Conservation (phyloP, 345 rosid species). For the Arabidopsis arenosa region DNA sequence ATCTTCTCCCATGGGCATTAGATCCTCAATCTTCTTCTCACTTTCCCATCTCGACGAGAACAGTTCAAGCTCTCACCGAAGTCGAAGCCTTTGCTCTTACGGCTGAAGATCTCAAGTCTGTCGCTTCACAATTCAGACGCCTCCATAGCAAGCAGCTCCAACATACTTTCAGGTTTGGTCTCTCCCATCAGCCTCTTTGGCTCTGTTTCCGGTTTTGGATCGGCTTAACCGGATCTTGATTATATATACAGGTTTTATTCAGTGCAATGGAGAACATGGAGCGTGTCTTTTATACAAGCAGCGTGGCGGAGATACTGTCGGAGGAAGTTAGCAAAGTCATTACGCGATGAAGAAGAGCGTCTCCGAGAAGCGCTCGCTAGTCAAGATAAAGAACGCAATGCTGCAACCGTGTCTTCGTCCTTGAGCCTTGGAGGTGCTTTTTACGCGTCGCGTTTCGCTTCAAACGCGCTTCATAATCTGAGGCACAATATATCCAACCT, state of each 20-base stretch:
- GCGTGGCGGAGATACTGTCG: slow-evolving; percentile 47
- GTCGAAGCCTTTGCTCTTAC: slow-evolving; percentile 51
- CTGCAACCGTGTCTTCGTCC: slow-evolving; percentile 25
- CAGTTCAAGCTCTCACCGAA: slow-evolving; percentile 46
- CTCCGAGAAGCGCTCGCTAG: slow-evolving; percentile 46
- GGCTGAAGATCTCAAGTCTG: slow-evolving; percentile 47
- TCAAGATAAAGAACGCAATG: slow-evolving; percentile 30
- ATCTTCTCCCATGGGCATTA: slow-evolving; percentile 52
- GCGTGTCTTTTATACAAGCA: slow-evolving; percentile 45
- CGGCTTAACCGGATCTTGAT: background rate
- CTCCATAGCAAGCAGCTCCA: slow-evolving; percentile 48
- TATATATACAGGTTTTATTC: slow-evolving; percentile 46
- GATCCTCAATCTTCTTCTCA: slow-evolving; percentile 56
- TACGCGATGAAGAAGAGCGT: slow-evolving; percentile 46
- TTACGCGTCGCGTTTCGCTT: slow-evolving; percentile 56
- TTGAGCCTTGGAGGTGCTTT: slow-evolving; percentile 56
- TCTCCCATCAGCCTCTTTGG: background rate
- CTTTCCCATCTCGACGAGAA: slow-evolving; percentile 49
- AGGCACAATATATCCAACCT: slow-evolving; percentile 39
- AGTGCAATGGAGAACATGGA: slow-evolving; percentile 49
- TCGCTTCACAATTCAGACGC: slow-evolving; percentile 47
- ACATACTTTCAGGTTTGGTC: slow-evolving; percentile 39
- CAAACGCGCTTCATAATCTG: slow-evolving; percentile 49
- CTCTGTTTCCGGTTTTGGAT: background rate
- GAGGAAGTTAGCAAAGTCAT: slow-evolving; percentile 39